Evolutionary conservation across 805 yeast species (phyloP), one percentile per base, ranked within the genome.

Genomic region (Osmozyma mogii): DNA sequence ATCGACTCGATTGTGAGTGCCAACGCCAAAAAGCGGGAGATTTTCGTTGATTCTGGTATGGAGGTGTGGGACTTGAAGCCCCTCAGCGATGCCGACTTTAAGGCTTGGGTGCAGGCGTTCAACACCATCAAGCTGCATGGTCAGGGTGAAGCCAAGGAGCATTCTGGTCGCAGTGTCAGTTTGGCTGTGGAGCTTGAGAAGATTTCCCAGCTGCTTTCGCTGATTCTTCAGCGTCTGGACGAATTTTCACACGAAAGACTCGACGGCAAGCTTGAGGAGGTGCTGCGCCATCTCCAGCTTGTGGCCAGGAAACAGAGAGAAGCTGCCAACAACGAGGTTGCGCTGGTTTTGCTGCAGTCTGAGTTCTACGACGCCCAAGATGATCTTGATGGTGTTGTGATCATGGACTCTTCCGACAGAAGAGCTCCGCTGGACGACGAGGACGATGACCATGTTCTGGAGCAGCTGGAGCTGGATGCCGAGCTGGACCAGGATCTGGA

Each of bases 1-100:
- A 75, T 72, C 30, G 69, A 81, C 27, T 77, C 94, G 3, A 82
- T 82, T n/a, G 76, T 92, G 2, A 73, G 88, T 33, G 95, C 94
- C 0, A 79, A 79, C 44, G 65, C 73, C 15, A 70, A 71, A 34
- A 72, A 74, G 15, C 58, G 72, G 30, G 79, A 83, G 45, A 76
- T 92, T 24, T 76, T 80, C 26, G 70, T 92, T 35, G 96, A 92
- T 52, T 85, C 96, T 0, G 97, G 97, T 3, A 78, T 89, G 75
- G 97, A 89, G 51, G 77, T 83, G 7, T 89, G 97, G 97, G 76
- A 75, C 22, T 62, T 89, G 36, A 84, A 82, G 44, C 83, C 96
- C 0, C 58, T 65, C 27, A 74, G 66, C 33, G 54, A 56, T 8
- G 62, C 67, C 5, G 88, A 82, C 40, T 92, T 85, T 69, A 70